A percentile compares a stretch with the other conserved stretches of the same genome.
These are phyloP conservation scores for Hysterium pulicare DNA, from an alignment of 2,329 filamentous ascomycete genomes.

Conservation along the genomic window DNA sequence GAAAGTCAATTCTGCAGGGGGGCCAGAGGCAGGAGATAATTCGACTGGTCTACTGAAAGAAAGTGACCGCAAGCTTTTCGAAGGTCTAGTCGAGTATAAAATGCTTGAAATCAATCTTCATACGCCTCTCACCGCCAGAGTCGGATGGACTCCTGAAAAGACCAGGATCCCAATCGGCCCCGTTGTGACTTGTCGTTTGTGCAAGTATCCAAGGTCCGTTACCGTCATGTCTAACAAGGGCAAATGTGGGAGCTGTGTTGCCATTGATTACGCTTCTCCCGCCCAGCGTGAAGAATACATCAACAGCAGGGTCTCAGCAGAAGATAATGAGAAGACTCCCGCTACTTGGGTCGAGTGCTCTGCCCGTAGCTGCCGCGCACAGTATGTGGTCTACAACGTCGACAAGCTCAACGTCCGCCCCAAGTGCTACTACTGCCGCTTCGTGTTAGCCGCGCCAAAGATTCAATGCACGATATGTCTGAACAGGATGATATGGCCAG, in stretches of 20 bases:
- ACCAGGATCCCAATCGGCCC: slow-evolving; percentile 44
- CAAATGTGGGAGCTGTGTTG: slow-evolving; percentile 43
- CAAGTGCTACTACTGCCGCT: slow-evolving; percentile 51
- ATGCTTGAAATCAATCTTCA: slow-evolving; percentile 47
- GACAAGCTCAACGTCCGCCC: slow-evolving; percentile 42
- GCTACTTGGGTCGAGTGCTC: slow-evolving; percentile 50
- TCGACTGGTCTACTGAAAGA: slow-evolving; percentile 32
- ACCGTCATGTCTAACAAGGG: slow-evolving; percentile 45
- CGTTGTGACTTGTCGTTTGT: slow-evolving; percentile 40
- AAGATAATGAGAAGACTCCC: slow-evolving; percentile 29
- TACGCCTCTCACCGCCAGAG: slow-evolving; percentile 42
- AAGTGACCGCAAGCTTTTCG: slow-evolving; percentile 43
- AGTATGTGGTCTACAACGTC: slow-evolving; percentile 51
- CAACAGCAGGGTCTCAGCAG: slow-evolving; percentile 25
- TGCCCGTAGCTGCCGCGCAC: slow-evolving; percentile 42
- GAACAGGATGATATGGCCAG: slow-evolving; percentile 49
- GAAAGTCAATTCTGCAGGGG: slow-evolving; percentile 1
- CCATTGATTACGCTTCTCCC: slow-evolving; percentile 10
- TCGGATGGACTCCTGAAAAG: slow-evolving; percentile 49
- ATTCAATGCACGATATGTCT: slow-evolving; percentile 47
- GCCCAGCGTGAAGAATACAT: slow-evolving; percentile 20
- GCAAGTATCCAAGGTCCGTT: slow-evolving; percentile 48
- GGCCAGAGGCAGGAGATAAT: slow-evolving; percentile 22
- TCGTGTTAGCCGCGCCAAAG: slow-evolving; percentile 33
- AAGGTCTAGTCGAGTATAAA: slow-evolving; percentile 46